Evolutionary conservation across 768 basidiomycete genomes (phyloP).

Genomic region (Tylopilus plumbeoviolaceoides): DNA sequence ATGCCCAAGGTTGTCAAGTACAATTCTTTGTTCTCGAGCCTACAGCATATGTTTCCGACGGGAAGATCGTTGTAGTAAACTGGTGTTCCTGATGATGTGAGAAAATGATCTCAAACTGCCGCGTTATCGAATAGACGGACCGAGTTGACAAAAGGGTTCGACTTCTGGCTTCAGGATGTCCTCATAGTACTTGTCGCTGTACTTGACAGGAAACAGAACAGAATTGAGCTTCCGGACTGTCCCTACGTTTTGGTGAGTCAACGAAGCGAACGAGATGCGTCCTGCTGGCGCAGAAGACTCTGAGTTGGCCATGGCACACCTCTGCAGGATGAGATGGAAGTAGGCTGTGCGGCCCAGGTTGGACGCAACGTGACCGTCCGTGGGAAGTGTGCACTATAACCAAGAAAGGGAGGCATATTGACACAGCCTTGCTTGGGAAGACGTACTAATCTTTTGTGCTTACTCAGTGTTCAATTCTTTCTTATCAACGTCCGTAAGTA

Average conservation of each 20-base stretch:
- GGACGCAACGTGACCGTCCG: conserved; percentile 14
- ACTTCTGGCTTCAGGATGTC: conserved; percentile 73
- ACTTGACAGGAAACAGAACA: conserved; percentile 86
- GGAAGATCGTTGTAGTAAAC: conserved; percentile 94
- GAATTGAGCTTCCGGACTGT: conserved; percentile 59
- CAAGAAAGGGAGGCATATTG: conserved; percentile 1
- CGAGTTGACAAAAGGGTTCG: conserved; percentile 84
- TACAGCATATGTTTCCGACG: conserved; percentile 84
- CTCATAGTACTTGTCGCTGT: conserved; percentile 83
- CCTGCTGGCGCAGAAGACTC: conserved; percentile 16
- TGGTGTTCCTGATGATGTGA: conserved; percentile 33
- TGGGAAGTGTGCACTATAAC: conserved; percentile 19
- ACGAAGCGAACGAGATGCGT: conserved; percentile 66
- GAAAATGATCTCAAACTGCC: conserved; percentile 14
- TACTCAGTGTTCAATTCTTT: conserved; percentile 16
- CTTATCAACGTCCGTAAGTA: conserved; percentile 24
- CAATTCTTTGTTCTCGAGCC: conserved; percentile 59
- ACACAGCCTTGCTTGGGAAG: conserved; percentile 8
- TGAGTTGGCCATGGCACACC: conserved; percentile 22
- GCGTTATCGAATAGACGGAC: conserved; percentile 44
- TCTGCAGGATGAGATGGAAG: neutral
- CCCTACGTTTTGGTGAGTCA: conserved; percentile 82
- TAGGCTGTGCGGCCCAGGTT: conserved; percentile 16
- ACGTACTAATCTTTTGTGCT: conserved; percentile 10
- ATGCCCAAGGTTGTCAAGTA: conserved; percentile 94